Percentiles rank a stretch among this genome's conserved stretches.
Evolutionary conservation across 1,284 basidiomycete species (phyloP).

Genomic region (Tausonia pullulans): DNA sequence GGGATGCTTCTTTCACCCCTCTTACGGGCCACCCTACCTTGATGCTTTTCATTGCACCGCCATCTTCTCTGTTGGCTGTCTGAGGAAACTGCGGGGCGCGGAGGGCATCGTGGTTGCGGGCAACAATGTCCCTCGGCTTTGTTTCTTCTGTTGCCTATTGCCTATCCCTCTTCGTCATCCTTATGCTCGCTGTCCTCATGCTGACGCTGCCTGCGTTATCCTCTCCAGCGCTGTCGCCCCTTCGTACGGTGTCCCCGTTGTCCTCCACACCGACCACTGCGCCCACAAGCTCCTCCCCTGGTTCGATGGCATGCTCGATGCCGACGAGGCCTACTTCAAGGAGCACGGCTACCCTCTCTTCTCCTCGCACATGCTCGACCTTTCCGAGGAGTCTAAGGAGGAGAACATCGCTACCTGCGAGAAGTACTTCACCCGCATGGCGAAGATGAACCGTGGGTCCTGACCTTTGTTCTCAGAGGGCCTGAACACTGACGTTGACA

Average conservation of each 20-base stretch:
- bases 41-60: too few relatives aligned
- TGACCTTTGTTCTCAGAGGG: background rate
- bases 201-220: background rate
- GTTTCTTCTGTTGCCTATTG: too few relatives aligned
- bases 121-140: too few relatives aligned
- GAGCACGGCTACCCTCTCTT: constrained; percentile 82
- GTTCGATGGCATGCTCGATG: constrained; percentile 98
- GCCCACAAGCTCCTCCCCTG: constrained; percentile 96
- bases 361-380: constrained; percentile 96
- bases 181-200: too few relatives aligned
- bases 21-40: too few relatives aligned
- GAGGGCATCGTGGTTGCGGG: too few relatives aligned
- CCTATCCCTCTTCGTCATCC: too few relatives aligned
- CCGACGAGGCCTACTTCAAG: constrained; percentile 90
- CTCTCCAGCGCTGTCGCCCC: constrained; percentile 54
- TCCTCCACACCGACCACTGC: constrained; percentile 98
- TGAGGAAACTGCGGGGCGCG: too few relatives aligned
- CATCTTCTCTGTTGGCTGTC: too few relatives aligned
- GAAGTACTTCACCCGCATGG: constrained; percentile 95
- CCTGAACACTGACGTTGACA: background rate
- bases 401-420: constrained; percentile 91
- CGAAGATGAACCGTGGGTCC: constrained; percentile 53
- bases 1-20: background rate
- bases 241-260: constrained; percentile 84
- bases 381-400: constrained; percentile 95